phyloP scores from a whole-genome alignment of 805 yeast genomes.

The Wickerhamomyces chaumierensis region DNA sequence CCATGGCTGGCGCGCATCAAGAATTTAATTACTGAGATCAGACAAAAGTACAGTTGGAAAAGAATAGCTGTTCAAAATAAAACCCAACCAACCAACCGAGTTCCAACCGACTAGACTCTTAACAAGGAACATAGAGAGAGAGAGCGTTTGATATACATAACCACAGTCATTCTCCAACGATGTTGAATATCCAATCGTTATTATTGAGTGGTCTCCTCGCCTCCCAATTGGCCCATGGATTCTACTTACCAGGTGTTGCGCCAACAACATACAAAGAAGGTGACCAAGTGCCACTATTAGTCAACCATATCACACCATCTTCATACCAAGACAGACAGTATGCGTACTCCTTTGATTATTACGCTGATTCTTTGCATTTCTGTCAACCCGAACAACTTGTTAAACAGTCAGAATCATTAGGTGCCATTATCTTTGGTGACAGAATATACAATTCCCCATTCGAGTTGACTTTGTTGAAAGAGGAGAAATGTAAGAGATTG shows the following conservation, averaged over 20 bases:
- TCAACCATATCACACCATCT: constrained; percentile 85
- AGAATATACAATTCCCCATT: constrained; percentile 91
- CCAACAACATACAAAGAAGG: constrained; percentile 78
- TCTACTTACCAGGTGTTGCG: constrained; percentile 93
- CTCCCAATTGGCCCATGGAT: constrained; percentile 28
- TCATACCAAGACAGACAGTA: constrained; percentile 30
- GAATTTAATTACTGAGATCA: too few species aligned
- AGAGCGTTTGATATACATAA: too few species aligned
- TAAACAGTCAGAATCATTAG: constrained; percentile 81
- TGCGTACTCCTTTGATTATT: constrained; percentile 72
- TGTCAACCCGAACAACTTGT: constrained; percentile 48
- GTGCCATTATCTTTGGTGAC: constrained; percentile 91
- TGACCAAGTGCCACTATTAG: constrained; percentile 66
- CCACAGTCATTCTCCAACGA: too few species aligned
- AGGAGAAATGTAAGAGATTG: constrained; percentile 53
- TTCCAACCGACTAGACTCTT: too few species aligned
- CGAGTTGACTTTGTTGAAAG: constrained; percentile 64
- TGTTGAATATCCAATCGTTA: too few species aligned
- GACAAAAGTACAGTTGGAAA: too few species aligned
- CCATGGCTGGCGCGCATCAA: too few species aligned
- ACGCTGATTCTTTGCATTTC: constrained; percentile 72
- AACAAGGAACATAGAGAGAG: too few species aligned
- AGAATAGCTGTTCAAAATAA: too few species aligned
- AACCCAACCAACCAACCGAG: too few species aligned
- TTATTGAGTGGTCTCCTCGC: too few species aligned